phyloP scores from a whole-genome alignment of 257 asterid genomes.

The Solanum tarijense region DNA sequence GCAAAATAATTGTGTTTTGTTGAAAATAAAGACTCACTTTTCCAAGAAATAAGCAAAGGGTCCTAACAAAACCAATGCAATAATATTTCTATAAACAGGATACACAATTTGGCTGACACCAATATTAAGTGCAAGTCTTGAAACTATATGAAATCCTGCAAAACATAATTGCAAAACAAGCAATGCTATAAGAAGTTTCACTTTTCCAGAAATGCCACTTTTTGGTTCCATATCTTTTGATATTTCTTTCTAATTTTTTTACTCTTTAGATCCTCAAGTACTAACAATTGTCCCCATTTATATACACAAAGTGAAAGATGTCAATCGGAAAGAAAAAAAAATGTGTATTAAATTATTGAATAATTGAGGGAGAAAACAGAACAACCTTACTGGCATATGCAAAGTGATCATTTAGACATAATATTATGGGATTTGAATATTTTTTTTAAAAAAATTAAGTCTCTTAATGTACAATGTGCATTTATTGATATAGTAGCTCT shows the following conservation, averaged over 20 bases:
- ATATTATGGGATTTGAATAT: slow-evolving; percentile 20
- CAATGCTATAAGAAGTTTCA: slow-evolving; percentile 56
- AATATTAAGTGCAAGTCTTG: slow-evolving; percentile 74
- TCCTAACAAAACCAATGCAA: slow-evolving; percentile 58
- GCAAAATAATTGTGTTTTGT: not conserved
- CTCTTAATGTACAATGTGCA: slow-evolving; percentile 21
- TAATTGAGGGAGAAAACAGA: not conserved
- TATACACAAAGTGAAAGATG: not conserved
- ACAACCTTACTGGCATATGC: slow-evolving; percentile 34
- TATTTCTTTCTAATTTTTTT: not conserved
- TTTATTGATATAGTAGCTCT: slow-evolving; percentile 4
- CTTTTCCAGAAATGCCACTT: slow-evolving; percentile 32
- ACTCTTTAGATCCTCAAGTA: not conserved
- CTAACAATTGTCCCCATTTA: not conserved
- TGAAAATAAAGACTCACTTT: slow-evolving; percentile 31
- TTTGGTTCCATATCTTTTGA: slow-evolving; percentile 31
- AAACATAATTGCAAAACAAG: slow-evolving; percentile 63
- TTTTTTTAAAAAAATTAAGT: not conserved
- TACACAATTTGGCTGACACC: slow-evolving; percentile 86
- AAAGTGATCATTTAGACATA: slow-evolving; percentile 30
- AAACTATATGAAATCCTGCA: slow-evolving; percentile 84
- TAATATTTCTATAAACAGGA: slow-evolving; percentile 72
- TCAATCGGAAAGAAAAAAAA: not conserved
- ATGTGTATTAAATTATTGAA: not conserved
- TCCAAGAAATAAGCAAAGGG: slow-evolving; percentile 76